A percentile compares a stretch with the other conserved stretches of the same genome.
These are phyloP conservation scores for Termitomyces sp. DNA, from an alignment of 768 basidiomycete species.

Conservation along the genomic window DNA sequence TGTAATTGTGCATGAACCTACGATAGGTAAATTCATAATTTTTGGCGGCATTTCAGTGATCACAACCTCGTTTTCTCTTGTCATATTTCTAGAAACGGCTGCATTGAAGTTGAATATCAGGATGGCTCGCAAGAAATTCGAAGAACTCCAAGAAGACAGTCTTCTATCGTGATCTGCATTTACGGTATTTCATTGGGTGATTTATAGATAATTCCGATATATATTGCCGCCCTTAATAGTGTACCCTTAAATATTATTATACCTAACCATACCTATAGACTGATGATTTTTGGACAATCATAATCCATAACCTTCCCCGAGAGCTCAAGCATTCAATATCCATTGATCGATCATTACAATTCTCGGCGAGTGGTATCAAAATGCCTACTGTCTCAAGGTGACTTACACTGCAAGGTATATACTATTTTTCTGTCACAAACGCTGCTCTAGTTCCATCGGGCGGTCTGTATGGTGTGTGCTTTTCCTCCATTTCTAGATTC, in stretches of 20 bases:
- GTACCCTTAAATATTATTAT: slow-evolving; percentile 2
- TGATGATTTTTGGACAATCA: not conserved
- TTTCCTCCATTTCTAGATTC: slow-evolving; percentile 23
- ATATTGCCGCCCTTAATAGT: slow-evolving; percentile 1
- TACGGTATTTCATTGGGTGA: not conserved
- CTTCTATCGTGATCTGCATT: slow-evolving; percentile 27
- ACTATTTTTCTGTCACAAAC: not conserved
- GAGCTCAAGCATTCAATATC: not conserved
- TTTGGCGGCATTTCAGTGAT: not conserved
- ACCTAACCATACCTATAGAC: not conserved
- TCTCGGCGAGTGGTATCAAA: not conserved
- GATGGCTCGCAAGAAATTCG: slow-evolving; percentile 82
- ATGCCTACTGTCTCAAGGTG: not conserved
- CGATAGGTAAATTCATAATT: slow-evolving; percentile 53
- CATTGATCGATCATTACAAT: no score
- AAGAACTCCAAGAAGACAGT: slow-evolving; percentile 79
- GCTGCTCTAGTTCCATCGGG: slow-evolving; percentile 23
- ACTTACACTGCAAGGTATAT: not conserved
- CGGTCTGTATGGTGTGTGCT: slow-evolving; percentile 29
- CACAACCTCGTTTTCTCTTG: no score
- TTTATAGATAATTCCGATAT: slow-evolving; percentile 6
- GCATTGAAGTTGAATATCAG: slow-evolving; percentile 85
- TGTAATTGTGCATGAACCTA: slow-evolving; percentile 83
- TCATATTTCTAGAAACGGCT: slow-evolving; percentile 67
- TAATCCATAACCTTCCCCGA: no score